Evolutionary conservation across 2,329 filamentous ascomycete species (phyloP).

Genomic region (Microcyclospora pomicola): DNA sequence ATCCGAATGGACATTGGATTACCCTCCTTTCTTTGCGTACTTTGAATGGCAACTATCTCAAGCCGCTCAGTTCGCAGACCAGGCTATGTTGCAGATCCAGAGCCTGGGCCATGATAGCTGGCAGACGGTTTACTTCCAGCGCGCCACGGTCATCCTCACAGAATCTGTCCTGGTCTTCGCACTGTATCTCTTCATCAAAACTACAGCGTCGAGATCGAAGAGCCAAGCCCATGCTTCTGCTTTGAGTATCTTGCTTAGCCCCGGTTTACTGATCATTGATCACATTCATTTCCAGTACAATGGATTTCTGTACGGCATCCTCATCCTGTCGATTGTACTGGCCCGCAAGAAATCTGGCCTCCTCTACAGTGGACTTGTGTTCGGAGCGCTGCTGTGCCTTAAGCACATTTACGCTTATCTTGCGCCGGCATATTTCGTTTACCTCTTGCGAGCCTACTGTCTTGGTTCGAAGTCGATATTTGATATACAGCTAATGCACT

Average conservation of each 20-base stretch:
- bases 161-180: conserved; percentile 77
- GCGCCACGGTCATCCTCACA: conserved; percentile 70
- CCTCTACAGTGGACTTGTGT: conserved; percentile 65
- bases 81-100: conserved; percentile 65
- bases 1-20: conserved; percentile 98
- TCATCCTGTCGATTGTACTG: conserved; percentile 74
- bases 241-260: conserved; percentile 79
- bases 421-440: conserved; percentile 90
- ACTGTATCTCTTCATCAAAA: conserved; percentile 66
- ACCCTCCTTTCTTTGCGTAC: conserved; percentile 93
- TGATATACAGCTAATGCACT: conserved; percentile 62
- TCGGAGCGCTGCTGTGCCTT: conserved; percentile 75
- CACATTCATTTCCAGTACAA: conserved; percentile 99
- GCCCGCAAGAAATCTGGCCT: conserved; percentile 63
- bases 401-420: conserved; percentile 98
- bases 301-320: conserved; percentile 82
- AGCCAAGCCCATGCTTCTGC: conserved; percentile 73
- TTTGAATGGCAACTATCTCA: conserved; percentile 92
- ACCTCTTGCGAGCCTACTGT: conserved; percentile 78
- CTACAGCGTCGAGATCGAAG: conserved; percentile 50
- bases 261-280: conserved; percentile 89
- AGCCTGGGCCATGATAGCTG: conserved; percentile 80
- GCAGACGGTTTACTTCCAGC: conserved; percentile 89
- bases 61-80: conserved; percentile 60
- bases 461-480: conserved; percentile 65